Conservation (phyloP, 2,329 filamentous ascomycete genomes). For the Neonectria faginata region DNA sequence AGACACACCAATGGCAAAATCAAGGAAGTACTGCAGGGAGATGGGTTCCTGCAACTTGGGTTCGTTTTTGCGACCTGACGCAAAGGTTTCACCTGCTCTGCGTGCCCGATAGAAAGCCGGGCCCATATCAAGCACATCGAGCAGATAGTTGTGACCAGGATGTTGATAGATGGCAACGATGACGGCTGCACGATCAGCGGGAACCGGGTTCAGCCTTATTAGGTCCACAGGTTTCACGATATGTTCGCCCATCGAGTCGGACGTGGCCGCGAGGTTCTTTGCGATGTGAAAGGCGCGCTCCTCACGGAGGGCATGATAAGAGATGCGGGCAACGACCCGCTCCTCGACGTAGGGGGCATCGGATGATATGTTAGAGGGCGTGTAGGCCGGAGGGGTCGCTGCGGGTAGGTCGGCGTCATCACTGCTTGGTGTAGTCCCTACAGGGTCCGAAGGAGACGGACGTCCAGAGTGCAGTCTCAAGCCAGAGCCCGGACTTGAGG, state of each 20-base stretch:
- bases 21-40: slow-evolving; percentile 80
- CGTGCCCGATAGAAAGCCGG: slow-evolving; percentile 75
- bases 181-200: slow-evolving; percentile 77
- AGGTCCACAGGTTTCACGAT: slow-evolving; percentile 86
- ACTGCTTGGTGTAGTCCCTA: slow-evolving; percentile 49
- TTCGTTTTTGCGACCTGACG: slow-evolving; percentile 57
- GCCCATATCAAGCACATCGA: slow-evolving; percentile 79
- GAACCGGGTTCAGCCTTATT: slow-evolving; percentile 74
- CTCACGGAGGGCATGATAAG: slow-evolving; percentile 82
- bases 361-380: slow-evolving; percentile 50
- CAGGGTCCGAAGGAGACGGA: slow-evolving; percentile 57
- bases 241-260: slow-evolving; percentile 79
- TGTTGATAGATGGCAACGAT: slow-evolving; percentile 85
- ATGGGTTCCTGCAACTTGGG: slow-evolving; percentile 69
- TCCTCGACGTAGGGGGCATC: slow-evolving; percentile 70
- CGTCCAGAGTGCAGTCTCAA: slow-evolving; percentile 58
- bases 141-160: slow-evolving; percentile 79
- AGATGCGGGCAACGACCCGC: slow-evolving; percentile 83
- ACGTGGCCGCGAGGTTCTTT: slow-evolving; percentile 76
- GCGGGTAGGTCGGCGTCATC: slow-evolving; percentile 54
- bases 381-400: slow-evolving; percentile 51
- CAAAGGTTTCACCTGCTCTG: slow-evolving; percentile 64
- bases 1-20: slow-evolving; percentile 90
- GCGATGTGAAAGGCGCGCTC: slow-evolving; percentile 89
- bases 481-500: slow-evolving; percentile 58